Conservation (phyloP, 75 land plant species). For the Adiantum capillusveneris region DNA sequence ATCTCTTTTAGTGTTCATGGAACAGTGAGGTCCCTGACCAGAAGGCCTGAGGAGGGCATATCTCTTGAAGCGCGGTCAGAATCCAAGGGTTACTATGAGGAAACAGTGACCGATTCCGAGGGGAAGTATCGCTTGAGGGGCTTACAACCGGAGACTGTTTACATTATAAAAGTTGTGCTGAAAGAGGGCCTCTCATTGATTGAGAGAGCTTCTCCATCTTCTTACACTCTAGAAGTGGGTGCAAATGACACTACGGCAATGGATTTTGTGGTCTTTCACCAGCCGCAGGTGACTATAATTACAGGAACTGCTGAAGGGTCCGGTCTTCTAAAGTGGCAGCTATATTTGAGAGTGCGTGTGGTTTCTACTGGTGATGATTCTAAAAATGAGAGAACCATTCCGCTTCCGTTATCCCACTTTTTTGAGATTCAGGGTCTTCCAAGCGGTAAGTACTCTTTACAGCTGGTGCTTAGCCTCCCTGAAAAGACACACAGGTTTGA, state of each 20-base stretch:
- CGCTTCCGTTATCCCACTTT: constrained; percentile 66
- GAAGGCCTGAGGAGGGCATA: constrained; percentile 79
- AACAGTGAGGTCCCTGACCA: constrained; percentile 56
- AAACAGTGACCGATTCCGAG: constrained; percentile 60
- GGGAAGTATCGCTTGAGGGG: constrained; percentile 89
- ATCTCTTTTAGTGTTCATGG: constrained; percentile 91
- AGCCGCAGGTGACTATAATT: constrained; percentile 57
- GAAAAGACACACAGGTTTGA: constrained; percentile 50
- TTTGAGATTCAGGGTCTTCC: constrained; percentile 76
- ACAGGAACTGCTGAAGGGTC: constrained; percentile 70
- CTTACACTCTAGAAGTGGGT: constrained; percentile 39
- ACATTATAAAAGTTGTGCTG: constrained; percentile 46
- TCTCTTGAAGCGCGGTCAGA: constrained; percentile 80
- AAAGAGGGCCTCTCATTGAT: constrained; percentile 43
- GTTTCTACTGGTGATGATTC: constrained; percentile 46
- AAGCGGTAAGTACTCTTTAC: constrained; percentile 54
- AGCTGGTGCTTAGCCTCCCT: constrained; percentile 40
- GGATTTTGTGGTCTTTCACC: constrained; percentile 83
- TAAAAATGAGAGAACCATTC: constrained; percentile 47
- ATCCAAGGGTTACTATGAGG: constrained; percentile 84
- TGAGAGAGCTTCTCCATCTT: constrained; percentile 86
- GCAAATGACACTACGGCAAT: constrained; percentile 57
- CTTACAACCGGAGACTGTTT: constrained; percentile 68
- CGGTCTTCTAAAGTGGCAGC: constrained; percentile 48
- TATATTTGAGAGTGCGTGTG: constrained; percentile 61